Evolutionary conservation across 257 asterid genomes (phyloP).

Genomic region (Galeopsis tetrahit): DNA sequence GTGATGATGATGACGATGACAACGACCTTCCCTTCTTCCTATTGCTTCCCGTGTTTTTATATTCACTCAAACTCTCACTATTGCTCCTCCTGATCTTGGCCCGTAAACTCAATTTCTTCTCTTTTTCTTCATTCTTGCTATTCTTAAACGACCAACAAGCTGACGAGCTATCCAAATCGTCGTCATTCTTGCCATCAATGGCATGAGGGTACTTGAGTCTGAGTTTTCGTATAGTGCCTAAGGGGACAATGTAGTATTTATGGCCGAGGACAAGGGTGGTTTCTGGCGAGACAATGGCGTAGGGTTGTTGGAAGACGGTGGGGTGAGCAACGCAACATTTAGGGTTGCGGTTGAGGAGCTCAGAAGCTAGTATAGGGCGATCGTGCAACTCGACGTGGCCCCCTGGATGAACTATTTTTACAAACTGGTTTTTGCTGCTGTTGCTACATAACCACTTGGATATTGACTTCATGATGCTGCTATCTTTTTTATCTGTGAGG

Average conservation of each 20-base stretch:
- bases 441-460: conserved; percentile 54
- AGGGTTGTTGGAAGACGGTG: conserved; percentile 62
- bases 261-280: conserved; percentile 60
- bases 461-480: conserved; percentile 36
- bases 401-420: conserved; percentile 73
- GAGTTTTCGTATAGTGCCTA: conserved; percentile 58
- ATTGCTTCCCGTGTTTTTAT: background rate
- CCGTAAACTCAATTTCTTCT: conserved; percentile 26
- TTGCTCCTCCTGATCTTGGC: background rate
- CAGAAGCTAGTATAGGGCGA: conserved; percentile 57
- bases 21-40: conserved; percentile 23
- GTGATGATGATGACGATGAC: conserved; percentile 31
- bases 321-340: conserved; percentile 64
- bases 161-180: conserved; percentile 15
- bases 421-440: conserved; percentile 47
- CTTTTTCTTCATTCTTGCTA: conserved; percentile 4
- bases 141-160: conserved; percentile 47
- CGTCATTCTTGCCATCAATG: background rate
- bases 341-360: conserved; percentile 58
- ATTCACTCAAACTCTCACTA: conserved; percentile 27
- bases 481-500: conserved; percentile 1
- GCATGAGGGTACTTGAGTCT: conserved; percentile 42
- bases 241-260: conserved; percentile 65
- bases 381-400: conserved; percentile 80
- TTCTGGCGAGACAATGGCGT: conserved; percentile 58